Conservation (phyloP, 1,284 basidiomycete genomes). For the Cutaneotrichosporon spelunceum region DNA sequence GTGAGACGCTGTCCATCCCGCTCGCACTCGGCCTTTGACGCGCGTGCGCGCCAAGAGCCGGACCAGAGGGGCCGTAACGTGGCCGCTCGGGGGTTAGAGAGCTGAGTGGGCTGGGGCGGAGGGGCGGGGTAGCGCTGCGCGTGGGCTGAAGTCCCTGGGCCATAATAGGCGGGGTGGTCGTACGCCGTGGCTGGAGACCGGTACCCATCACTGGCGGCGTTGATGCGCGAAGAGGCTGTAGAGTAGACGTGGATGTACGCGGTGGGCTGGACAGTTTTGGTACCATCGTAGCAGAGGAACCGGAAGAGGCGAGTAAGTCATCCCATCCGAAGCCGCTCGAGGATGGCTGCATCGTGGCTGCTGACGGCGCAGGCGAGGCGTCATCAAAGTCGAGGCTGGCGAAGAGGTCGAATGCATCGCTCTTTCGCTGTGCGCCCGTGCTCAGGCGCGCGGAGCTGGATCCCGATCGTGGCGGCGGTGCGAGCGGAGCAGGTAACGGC, state of each 20-base stretch:
- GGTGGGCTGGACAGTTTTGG: conserved; percentile 1
- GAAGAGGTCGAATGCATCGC: conserved; percentile 38
- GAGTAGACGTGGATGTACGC: conserved; percentile 4
- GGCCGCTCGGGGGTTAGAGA: neutral
- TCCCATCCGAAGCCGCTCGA: conserved; percentile 28
- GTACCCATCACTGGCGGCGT: neutral
- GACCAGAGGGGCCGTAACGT: conserved; percentile 1
- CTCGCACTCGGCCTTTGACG: neutral
- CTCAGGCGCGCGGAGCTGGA: neutral
- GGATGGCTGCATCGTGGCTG: neutral
- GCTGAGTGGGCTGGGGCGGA: neutral
- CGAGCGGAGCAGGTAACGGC: conserved; percentile 37
- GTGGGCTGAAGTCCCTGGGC: neutral
- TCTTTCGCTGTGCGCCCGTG: neutral
- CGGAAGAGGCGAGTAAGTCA: conserved; percentile 25
- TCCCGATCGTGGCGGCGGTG: conserved; percentile 29
- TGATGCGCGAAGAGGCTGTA: neutral
- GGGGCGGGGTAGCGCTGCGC: neutral
- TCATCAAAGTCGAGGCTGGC: conserved; percentile 38
- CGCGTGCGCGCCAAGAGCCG: neutral
- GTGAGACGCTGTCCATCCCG: neutral
- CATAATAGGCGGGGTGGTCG: neutral
- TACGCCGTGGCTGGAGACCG: neutral
- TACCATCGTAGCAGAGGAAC: neutral
- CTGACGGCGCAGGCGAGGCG: neutral